These are phyloP conservation scores for Penicillium sp. DNA, from an alignment of 2,329 filamentous ascomycete genomes.

Conservation along the genomic window DNA sequence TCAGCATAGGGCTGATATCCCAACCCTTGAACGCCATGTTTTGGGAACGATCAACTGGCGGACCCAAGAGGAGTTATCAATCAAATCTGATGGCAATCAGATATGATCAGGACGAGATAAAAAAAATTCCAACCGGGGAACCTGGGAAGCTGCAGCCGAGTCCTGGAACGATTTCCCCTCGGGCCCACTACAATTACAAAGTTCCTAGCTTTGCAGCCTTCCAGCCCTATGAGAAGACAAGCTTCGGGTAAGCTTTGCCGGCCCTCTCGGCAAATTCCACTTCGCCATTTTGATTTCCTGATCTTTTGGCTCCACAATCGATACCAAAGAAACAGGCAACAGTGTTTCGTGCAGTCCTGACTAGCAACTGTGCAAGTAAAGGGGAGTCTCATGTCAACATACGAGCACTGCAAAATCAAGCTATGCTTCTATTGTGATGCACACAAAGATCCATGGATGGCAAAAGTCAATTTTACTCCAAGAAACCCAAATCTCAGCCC, in stretches of 20 bases:
- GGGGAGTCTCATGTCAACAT: background rate
- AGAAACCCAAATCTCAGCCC: background rate
- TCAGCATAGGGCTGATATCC: slow-evolving; percentile 7
- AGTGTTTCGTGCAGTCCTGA: background rate
- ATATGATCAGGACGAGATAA: slow-evolving; percentile 2
- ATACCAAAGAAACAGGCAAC: background rate
- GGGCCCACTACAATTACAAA: background rate
- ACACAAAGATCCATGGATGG: background rate
- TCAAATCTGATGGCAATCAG: slow-evolving; percentile 5
- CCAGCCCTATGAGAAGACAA: background rate
- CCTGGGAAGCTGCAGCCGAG: background rate
- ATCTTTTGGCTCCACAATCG: background rate
- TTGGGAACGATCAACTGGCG: background rate
- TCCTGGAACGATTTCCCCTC: background rate
- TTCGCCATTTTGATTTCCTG: background rate
- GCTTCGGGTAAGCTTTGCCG: background rate
- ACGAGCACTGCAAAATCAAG: background rate
- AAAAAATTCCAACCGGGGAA: background rate
- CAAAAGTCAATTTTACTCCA: background rate
- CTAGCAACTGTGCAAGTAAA: background rate
- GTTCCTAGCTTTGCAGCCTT: background rate
- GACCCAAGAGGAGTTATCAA: background rate
- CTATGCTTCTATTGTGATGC: background rate
- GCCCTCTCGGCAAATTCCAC: background rate
- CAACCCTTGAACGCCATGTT: slow-evolving; percentile 1